Base-by-base conservation (phyloP, 176 grass and related monocot species). In the Oryza nivara region DNA sequence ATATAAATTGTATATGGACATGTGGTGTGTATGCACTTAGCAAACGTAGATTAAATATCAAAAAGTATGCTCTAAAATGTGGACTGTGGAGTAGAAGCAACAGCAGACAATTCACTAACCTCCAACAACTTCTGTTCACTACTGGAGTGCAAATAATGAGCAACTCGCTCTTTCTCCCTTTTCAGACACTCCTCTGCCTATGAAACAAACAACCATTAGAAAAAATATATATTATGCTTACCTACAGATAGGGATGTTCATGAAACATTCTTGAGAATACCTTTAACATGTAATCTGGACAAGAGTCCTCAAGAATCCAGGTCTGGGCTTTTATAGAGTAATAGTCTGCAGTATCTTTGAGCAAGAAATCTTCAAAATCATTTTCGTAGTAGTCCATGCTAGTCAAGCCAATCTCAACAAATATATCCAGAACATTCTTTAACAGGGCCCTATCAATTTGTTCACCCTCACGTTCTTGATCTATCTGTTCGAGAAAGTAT, bases 171-270 rank as follows among this genome's bases (percentile, higher is more conserved):
- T 68, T 98, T 98, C 86, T 98, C 96, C 70, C 81, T 86, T 83
- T 90, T 92, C 83, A 98, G 79, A 66, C 93, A 95, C 70, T 98
- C 93, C 87, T 98, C 96, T 43, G 89, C 89, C 96, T 98, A 78
- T 72, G 67, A 89, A 82, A 64, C 69, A 67, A 49, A 83, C 4
- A 86, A 72, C 43, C 67, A 85, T 81, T 40, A 70, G 6, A 89
- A 70, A 67, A 61, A 66, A 67, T 32, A 67, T 67, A 38, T 52
- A 48, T 52, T 52, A 19, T 67, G 32, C 19, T 20, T 81, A 72
- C 38, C 49, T 15, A 54, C 25, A 44, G 23, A 66, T 41, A 69
- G 23, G 52, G 54, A 63, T 65, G 67, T 13, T 51, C 40, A 22
- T 38, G 60, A 77, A 72, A 23, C 3, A 11, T 80, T 63, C 32